Evolutionary conservation across 768 basidiomycete genomes (phyloP), one percentile per base, ranked within the genome.

Genomic region (Psilocybe cyanescens): DNA sequence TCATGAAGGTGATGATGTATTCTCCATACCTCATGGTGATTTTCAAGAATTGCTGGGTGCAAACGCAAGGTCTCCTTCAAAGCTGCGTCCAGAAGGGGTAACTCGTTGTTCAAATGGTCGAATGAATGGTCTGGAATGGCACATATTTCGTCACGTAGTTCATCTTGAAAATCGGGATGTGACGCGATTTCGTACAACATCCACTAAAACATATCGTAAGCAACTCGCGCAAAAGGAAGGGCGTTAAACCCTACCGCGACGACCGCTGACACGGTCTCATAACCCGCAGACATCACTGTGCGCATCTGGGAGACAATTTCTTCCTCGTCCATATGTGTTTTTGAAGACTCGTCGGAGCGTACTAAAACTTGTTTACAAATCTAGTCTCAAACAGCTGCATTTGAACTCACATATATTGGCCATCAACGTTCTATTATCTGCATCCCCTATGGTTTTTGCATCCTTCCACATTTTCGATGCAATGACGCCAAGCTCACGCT

Each of bases 21-120:
- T 33, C 8, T 29, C 67, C 64, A 53, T 41, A 82, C 85, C 74
- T 86, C 83, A 58, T 90, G 87, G 66, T 88, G 85, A 64, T 89
- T 88, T 70, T 89, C 87, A 30, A 85, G 67, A 35, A 90, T 80
- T 1, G 87, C 79, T 16, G 88, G 83, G 65, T 88, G 85, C 49
- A 89, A 69, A 30, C 88, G 82, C 16, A 90, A 73, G 3, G 83
- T 83, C 70, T 89, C 88, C 65, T 83, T 83, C 48, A 90, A 59
- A 8, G 86, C 82, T 1, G 86, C 85, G 55, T 90, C 84, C 16
- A 91, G 77, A 46, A 88, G 75, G 1, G 85, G 83, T 60, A 78
- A 81, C 45, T 76, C 72, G 63, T 72, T 76, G 55, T 80, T 82
- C 57, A 87, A 67, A 29, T 79, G 75, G 46, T 87, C 86, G 53